A percentile compares a stretch with the other conserved stretches of the same genome.
Evolutionary conservation across 192 early-diverging fungal species (phyloP).

Genomic region (Thamnidium elegans): DNA sequence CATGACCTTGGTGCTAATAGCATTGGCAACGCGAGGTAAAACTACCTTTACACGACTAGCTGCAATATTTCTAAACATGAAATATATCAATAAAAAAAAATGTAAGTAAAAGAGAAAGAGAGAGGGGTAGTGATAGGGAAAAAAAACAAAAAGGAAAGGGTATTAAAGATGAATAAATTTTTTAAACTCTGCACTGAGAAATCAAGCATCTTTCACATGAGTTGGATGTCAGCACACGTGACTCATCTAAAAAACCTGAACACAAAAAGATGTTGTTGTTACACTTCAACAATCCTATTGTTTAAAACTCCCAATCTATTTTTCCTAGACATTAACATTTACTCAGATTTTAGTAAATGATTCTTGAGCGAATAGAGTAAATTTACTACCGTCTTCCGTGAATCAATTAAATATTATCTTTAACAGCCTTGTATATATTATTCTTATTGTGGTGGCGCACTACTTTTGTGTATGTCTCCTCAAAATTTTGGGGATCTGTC

Average conservation of each 20-base stretch:
- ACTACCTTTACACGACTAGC: not conserved
- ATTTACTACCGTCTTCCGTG: too few relatives aligned
- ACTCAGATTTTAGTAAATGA: too few relatives aligned
- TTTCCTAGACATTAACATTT: too few relatives aligned
- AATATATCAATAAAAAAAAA: not conserved
- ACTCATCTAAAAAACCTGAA: not conserved
- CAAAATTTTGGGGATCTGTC: too few relatives aligned
- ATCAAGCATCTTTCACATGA: conserved; percentile 14
- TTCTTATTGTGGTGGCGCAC: too few relatives aligned
- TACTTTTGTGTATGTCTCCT: too few relatives aligned
- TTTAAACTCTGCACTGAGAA: conserved; percentile 12
- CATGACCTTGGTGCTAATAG: not conserved
- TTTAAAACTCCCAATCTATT: too few relatives aligned
- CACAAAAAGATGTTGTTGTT: too few relatives aligned
- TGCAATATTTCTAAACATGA: conserved; percentile 2
- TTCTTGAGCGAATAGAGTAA: too few relatives aligned
- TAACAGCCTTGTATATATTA: too few relatives aligned
- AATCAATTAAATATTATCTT: too few relatives aligned
- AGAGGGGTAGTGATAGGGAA: not conserved
- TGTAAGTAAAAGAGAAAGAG: conserved; percentile 14
- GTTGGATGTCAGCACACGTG: conserved; percentile 15
- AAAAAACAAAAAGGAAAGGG: not conserved
- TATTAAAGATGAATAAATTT: not conserved
- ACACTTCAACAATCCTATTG: too few relatives aligned
- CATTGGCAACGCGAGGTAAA: not conserved